Conservation (phyloP, 225 moss, liverwort and hornwort genomes). For the Rhytidiadelphus loreus region DNA sequence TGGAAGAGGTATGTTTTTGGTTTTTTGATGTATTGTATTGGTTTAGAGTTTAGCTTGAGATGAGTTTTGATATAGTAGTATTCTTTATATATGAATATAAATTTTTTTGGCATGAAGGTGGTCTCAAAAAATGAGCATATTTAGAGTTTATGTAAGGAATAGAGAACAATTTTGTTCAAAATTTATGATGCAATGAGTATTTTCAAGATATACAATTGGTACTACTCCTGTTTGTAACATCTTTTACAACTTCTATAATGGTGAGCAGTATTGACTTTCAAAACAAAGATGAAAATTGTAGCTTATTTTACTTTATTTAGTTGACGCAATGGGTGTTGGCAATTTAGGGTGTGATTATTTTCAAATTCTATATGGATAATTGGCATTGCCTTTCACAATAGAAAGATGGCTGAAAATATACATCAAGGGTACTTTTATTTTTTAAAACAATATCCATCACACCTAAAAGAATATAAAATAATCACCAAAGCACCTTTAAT, state of each 20-base stretch:
- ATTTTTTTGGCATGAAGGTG: not conserved
- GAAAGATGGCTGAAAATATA: not conserved
- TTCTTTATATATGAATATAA: not conserved
- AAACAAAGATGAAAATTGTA: fast-evolving
- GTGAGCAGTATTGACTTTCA: not conserved
- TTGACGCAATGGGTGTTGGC: fast-evolving
- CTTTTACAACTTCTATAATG: not conserved
- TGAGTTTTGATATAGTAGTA: not conserved
- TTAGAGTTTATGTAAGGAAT: not conserved
- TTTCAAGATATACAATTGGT: not conserved
- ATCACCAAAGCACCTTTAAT: too few relatives aligned
- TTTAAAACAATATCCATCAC: not conserved
- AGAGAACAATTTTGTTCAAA: fast-evolving
- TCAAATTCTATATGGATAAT: not conserved
- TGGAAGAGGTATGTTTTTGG: fast-evolving
- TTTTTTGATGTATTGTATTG: not conserved
- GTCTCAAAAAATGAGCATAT: not conserved
- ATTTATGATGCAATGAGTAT: not conserved
- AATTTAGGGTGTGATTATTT: not conserved
- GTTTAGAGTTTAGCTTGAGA: not conserved
- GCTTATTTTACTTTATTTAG: not conserved
- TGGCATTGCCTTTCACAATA: fast-evolving
- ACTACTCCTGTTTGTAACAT: fast-evolving
- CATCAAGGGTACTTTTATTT: not conserved
- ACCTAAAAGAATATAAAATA: too few relatives aligned